Percentiles rank a stretch among this genome's conserved stretches.
Conservation (phyloP, 306 rosid genomes). For the Acacia melanoxylon region DNA sequence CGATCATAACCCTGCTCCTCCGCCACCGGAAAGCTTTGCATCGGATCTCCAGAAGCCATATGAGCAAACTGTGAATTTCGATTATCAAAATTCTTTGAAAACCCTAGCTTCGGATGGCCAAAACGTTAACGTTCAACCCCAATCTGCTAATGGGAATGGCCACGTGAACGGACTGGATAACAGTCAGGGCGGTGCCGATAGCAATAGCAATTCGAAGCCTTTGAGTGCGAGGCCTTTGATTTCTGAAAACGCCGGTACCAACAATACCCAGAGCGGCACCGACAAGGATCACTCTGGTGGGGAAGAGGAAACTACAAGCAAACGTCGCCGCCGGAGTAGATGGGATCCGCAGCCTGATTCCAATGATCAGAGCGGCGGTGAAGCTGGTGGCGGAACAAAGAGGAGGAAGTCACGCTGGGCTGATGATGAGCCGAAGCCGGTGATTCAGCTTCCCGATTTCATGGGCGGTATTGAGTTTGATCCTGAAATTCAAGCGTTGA, state of each 20-base stretch:
- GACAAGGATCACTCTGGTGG: conserved; percentile 90
- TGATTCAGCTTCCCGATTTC: conserved; percentile 79
- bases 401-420: conserved; percentile 98
- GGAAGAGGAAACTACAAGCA: conserved; percentile 86
- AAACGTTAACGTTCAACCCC: background rate
- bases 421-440: conserved; percentile 87
- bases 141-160: background rate
- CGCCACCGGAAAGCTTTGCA: background rate
- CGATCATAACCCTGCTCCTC: background rate
- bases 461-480: conserved; percentile 82
- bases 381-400: conserved; percentile 57
- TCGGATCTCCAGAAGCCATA: background rate
- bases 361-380: conserved; percentile 63
- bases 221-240: conserved; percentile 45
- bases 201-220: conserved; percentile 15
- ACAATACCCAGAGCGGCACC: conserved; percentile 78
- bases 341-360: conserved; percentile 99
- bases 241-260: conserved; percentile 71
- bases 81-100: conserved; percentile 23
- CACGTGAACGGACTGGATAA: conserved; percentile 2
- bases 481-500: conserved; percentile 78
- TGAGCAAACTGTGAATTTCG: background rate
- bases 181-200: background rate
- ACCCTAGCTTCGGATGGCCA: background rate
- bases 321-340: conserved; percentile 80